Conservation (phyloP, 2,329 filamentous ascomycete species). For the Elsinoe batatas region DNA sequence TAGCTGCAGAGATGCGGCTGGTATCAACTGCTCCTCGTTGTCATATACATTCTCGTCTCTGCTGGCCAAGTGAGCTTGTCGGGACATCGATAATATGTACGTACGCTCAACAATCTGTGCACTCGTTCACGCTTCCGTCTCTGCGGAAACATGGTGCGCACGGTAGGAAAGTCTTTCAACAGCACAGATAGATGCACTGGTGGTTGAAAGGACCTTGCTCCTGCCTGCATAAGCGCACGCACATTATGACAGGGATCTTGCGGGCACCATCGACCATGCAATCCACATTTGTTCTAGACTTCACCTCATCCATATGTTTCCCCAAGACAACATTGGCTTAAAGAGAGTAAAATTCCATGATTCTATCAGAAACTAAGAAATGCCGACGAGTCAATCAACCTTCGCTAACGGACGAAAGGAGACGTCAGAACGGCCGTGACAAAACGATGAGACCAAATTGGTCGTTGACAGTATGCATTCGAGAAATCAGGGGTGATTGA, state of each 20-base stretch:
- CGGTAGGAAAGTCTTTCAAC: neutral
- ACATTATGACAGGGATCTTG: neutral
- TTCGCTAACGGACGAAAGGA: constrained; percentile 29
- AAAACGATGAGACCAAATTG: constrained; percentile 12
- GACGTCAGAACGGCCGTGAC: constrained; percentile 41
- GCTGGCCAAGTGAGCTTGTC: neutral
- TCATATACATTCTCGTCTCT: too few species aligned
- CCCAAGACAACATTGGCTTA: too few species aligned
- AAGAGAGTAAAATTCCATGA: neutral
- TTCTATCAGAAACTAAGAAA: constrained; percentile 13
- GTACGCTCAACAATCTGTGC: neutral
- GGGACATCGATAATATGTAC: neutral
- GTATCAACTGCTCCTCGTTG: too few species aligned
- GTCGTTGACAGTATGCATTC: neutral
- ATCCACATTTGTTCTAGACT: neutral
- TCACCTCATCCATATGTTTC: too few species aligned
- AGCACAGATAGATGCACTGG: neutral
- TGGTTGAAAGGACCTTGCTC: neutral
- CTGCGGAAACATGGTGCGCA: neutral
- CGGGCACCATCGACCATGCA: neutral
- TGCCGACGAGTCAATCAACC: constrained; percentile 42
- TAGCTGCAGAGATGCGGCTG: too few species aligned
- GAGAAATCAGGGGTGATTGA: neutral
- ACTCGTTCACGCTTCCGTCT: neutral
- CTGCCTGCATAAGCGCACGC: constrained; percentile 1